A percentile compares a stretch with the other conserved stretches of the same genome.
These are phyloP conservation scores for Gynandropsis gynandra DNA, from an alignment of 345 rosid genomes.

Conservation along the genomic window DNA sequence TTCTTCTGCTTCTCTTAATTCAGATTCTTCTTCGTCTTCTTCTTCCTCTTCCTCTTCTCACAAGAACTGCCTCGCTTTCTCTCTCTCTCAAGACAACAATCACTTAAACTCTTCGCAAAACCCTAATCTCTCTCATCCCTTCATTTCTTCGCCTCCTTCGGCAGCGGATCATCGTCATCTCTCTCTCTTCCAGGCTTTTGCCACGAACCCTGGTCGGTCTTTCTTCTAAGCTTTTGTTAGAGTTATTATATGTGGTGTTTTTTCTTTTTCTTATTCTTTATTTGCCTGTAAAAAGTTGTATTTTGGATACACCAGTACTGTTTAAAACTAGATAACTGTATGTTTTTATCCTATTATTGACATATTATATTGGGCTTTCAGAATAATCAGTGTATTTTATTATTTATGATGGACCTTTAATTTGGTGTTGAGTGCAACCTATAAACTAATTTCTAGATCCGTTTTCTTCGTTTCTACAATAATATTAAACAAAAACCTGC, in stretches of 20 bases:
- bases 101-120: slow-evolving; percentile 20
- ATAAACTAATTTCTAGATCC: too few relatives aligned
- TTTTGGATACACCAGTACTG: too few relatives aligned
- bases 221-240: not conserved
- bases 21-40: slow-evolving; percentile 36
- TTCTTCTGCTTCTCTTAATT: slow-evolving; percentile 20
- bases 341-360: too few relatives aligned
- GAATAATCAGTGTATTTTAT: too few relatives aligned
- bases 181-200: slow-evolving; percentile 47
- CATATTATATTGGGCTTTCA: too few relatives aligned
- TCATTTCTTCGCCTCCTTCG: slow-evolving; percentile 21
- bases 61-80: slow-evolving; percentile 45
- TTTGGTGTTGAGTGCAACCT: too few relatives aligned
- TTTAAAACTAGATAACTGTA: too few relatives aligned
- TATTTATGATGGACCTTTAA: too few relatives aligned
- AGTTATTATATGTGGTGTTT: slow-evolving; percentile 9
- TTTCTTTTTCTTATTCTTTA: not conserved
- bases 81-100: slow-evolving; percentile 42
- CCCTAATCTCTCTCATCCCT: slow-evolving; percentile 22
- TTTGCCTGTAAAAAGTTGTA: too few relatives aligned
- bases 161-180: slow-evolving; percentile 31
- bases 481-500: too few relatives aligned
- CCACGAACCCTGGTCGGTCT: slow-evolving; percentile 32
- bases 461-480: too few relatives aligned
- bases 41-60: slow-evolving; percentile 32